Evolutionary conservation across 2,329 filamentous ascomycete species (phyloP), one percentile per base, ranked within the genome.

Genomic region (Trichoderma sp.): DNA sequence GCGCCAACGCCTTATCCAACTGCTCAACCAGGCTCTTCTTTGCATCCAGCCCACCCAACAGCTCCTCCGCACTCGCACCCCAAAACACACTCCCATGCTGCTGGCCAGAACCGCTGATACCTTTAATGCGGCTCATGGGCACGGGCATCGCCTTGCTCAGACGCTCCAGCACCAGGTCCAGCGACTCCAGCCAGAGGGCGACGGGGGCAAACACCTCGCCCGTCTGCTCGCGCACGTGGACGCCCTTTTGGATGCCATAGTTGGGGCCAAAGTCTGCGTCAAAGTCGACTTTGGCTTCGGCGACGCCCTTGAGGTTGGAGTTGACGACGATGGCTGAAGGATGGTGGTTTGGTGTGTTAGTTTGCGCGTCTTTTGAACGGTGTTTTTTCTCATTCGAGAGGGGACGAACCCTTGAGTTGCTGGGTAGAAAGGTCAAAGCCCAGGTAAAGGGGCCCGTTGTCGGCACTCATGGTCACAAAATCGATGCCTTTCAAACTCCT

Each of bases 51-150:
- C 78, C 83, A 4, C 80, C 83, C 57, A 98, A 86, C 57, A 92
- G 78, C 8, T 81, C 78, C 79, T 93, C 92, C 6, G 93, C 95
- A 71, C 90, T 83, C 58, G 84, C 81, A 72, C 88, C 92, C 95
- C 95, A 98, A 84, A 96, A 98, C 32, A 98, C 94, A 80, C 95
- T 98, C 39, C 96, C 96, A 82, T 98, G 96, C 85, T 99, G 96
- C 88, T 98, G 97, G 70, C 96, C 95, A 18, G 95, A 95, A 74
- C 94, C 96, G 78, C 93, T 95, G 76, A 99, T 88, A 34, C 93
- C 95, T 78, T 88, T 90, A 74, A 99, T 90, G 66, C 89, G 88
- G 67, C 86, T 83, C 77, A 98, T 91, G 75, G 94, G 91, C 5
- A 79, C 76, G 62, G 80, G 77, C 70, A 93, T 88, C 1, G 90